phyloP scores from a whole-genome alignment of 1,284 basidiomycete genomes.

The Tranzscheliella williamsii region DNA sequence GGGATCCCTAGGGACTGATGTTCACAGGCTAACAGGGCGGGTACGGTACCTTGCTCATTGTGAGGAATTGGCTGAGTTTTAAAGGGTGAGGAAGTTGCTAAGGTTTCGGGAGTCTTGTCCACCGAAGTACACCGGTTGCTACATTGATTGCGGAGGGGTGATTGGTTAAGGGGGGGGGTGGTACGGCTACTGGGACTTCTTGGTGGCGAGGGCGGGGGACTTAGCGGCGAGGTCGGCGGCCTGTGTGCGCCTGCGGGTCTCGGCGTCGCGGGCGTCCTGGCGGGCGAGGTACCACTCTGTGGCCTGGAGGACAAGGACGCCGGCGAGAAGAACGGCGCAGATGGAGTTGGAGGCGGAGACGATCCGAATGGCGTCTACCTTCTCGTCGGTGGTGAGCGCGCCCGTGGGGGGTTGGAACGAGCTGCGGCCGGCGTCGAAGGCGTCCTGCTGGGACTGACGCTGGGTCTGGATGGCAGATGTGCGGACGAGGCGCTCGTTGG shows the following conservation, averaged over 20 bases:
- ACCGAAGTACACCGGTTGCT: too few relatives aligned
- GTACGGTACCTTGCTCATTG: too few relatives aligned
- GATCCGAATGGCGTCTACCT: constrained; percentile 43
- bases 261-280: constrained; percentile 28
- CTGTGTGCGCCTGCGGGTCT: constrained; percentile 27
- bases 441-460: constrained; percentile 25
- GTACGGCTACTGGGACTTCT: background rate
- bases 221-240: constrained; percentile 12
- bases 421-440: constrained; percentile 22
- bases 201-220: background rate
- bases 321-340: constrained; percentile 41
- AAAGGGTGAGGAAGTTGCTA: too few relatives aligned
- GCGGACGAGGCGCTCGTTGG: constrained; percentile 38
- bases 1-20: too few relatives aligned
- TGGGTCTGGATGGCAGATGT: constrained; percentile 46
- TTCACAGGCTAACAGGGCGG: too few relatives aligned
- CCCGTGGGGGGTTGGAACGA: constrained; percentile 23
- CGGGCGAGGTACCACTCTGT: constrained; percentile 51
- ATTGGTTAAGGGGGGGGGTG: too few relatives aligned
- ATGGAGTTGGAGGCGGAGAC: constrained; percentile 56
- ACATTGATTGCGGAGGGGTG: too few relatives aligned
- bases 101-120: too few relatives aligned
- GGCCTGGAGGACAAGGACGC: constrained; percentile 53
- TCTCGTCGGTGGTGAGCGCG: constrained; percentile 44
- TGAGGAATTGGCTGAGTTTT: too few relatives aligned